These are phyloP conservation scores for Colletotrichum sublineola DNA, from an alignment of 2,329 filamentous ascomycete genomes.

Conservation along the genomic window DNA sequence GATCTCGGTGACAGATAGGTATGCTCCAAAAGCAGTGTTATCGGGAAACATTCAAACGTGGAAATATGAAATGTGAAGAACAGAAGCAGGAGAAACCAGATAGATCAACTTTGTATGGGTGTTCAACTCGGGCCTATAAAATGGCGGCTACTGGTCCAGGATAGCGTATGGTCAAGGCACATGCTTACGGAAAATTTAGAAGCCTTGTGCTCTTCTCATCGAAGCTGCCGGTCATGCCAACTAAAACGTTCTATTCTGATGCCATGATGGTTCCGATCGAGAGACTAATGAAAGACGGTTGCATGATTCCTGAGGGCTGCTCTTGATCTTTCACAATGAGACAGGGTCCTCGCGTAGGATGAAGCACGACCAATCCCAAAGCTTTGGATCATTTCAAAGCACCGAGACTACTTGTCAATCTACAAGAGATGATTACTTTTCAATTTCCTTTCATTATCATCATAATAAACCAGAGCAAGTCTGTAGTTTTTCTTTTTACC, in stretches of 20 bases:
- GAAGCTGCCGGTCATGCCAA: conserved; percentile 67
- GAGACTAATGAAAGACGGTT: background rate
- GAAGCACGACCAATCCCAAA: too few species aligned
- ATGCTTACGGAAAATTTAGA: conserved; percentile 58
- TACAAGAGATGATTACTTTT: too few species aligned
- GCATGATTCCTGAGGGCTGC: background rate
- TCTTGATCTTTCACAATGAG: background rate
- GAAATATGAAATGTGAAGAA: fast-evolving
- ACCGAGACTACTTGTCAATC: too few species aligned
- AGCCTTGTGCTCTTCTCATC: conserved; percentile 82
- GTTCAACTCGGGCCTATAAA: background rate
- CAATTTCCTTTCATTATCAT: too few species aligned
- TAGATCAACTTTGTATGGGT: background rate
- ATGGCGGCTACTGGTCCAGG: background rate
- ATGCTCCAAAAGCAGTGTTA: background rate
- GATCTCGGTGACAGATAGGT: fast-evolving
- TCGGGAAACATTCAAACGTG: background rate
- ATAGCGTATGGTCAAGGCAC: background rate
- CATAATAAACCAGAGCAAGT: too few species aligned
- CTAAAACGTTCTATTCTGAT: background rate
- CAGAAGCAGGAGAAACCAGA: fast-evolving
- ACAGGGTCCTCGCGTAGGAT: background rate
- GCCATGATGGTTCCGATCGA: fast-evolving
- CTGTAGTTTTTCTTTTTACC: too few species aligned
- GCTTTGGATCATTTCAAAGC: too few species aligned